A percentile compares a stretch with the other conserved stretches of the same genome.
phyloP scores from a whole-genome alignment of 352 stramenopile genomes.

The Thalassiosira sp. region DNA sequence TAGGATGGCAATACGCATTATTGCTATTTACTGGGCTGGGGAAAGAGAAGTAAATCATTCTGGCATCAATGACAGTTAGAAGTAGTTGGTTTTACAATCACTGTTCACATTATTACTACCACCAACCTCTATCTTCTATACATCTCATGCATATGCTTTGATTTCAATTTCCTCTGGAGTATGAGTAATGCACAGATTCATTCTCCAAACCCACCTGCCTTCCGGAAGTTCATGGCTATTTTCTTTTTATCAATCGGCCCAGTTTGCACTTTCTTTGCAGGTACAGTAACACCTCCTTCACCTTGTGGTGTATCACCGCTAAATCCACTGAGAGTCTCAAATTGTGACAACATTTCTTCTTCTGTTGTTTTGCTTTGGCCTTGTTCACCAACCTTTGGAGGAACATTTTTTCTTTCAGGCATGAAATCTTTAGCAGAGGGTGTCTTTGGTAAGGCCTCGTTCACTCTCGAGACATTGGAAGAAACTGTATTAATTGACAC shows the following conservation, averaged over 20 bases:
- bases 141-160: not conserved
- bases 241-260: not conserved
- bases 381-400: too few species aligned
- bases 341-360: slow-evolving; percentile 6
- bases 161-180: too few species aligned
- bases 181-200: too few species aligned
- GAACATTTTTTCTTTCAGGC: not conserved
- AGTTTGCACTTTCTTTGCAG: not conserved
- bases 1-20: too few species aligned
- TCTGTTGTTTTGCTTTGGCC: too few species aligned
- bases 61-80: too few species aligned
- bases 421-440: not conserved
- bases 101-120: too few species aligned
- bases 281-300: not conserved
- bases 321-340: slow-evolving; percentile 5
- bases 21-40: too few species aligned
- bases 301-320: not conserved
- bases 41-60: too few species aligned
- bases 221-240: not conserved
- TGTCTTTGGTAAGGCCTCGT: not conserved
- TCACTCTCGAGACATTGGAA: not conserved
- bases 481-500: not conserved
- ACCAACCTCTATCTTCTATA: not conserved
- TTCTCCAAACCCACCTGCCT: not conserved
- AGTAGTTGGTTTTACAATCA: too few species aligned